These are phyloP conservation scores for Collariella sp. DNA, from an alignment of 495 filamentous ascomycete species.

Conservation along the genomic window DNA sequence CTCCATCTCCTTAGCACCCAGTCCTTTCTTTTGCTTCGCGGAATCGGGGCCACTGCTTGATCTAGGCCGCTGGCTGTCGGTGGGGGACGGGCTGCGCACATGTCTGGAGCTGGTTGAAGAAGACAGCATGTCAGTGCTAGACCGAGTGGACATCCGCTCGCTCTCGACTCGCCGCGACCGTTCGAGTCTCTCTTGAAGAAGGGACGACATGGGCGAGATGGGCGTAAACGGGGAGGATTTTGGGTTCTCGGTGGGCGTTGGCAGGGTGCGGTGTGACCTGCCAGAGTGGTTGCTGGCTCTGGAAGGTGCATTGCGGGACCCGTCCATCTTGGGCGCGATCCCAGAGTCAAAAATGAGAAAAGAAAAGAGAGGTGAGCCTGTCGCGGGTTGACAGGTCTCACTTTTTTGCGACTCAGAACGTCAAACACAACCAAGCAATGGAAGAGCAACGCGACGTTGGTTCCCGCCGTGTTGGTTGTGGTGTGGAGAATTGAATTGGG, in stretches of 20 bases:
- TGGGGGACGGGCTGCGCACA: slow-evolving; percentile 28
- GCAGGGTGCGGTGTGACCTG: slow-evolving; percentile 9
- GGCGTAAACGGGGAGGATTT: slow-evolving; percentile 21
- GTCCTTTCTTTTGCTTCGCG: slow-evolving; percentile 31
- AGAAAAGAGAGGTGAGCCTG: neutral
- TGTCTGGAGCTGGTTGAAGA: slow-evolving; percentile 16
- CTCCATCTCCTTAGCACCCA: slow-evolving; percentile 42
- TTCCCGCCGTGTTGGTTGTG: neutral
- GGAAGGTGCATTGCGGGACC: neutral
- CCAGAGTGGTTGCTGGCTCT: neutral
- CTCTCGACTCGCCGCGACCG: slow-evolving; percentile 41
- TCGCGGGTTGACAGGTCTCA: too few species aligned
- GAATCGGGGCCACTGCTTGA: slow-evolving; percentile 27
- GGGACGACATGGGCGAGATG: slow-evolving; percentile 34
- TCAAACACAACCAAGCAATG: neutral
- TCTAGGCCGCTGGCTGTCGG: slow-evolving; percentile 27
- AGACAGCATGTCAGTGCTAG: slow-evolving; percentile 28
- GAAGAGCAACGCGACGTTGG: neutral
- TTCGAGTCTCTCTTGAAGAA: slow-evolving; percentile 45
- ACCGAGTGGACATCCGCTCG: slow-evolving; percentile 31
- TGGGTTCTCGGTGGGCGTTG: slow-evolving; percentile 7
- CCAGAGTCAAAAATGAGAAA: too few species aligned
- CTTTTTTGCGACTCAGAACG: too few species aligned
- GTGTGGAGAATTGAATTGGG: neutral
- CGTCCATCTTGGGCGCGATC: slow-evolving; percentile 22